Conservation (phyloP, 257 asterid species). For the Apocynum venetum region DNA sequence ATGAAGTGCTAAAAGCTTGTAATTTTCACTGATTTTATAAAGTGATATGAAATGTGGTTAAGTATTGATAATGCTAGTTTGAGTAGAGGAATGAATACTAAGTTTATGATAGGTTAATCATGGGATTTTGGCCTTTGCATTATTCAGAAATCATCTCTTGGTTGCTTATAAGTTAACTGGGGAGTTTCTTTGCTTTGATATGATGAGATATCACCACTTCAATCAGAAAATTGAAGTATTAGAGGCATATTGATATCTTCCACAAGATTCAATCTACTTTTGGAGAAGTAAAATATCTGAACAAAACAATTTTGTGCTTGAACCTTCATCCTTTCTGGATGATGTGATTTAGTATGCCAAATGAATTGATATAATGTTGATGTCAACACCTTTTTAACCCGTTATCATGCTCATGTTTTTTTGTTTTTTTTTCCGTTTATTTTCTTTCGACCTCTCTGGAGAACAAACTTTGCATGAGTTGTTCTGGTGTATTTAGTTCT, state of each 20-base stretch:
- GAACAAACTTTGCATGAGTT: not conserved
- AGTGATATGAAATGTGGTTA: not conserved
- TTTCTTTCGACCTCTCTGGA: not conserved
- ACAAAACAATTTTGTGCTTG: too few relatives aligned
- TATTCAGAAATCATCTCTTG: not conserved
- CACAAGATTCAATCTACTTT: not conserved
- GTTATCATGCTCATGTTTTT: not conserved
- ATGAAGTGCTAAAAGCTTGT: not conserved
- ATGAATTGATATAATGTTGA: not conserved
- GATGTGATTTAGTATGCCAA: not conserved
- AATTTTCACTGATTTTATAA: not conserved
- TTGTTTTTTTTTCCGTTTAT: not conserved
- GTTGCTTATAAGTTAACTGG: not conserved
- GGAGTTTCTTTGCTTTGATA: not conserved
- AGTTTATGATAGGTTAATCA: not conserved
- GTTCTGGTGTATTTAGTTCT: not conserved
- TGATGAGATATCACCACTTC: not conserved
- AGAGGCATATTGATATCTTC: not conserved
- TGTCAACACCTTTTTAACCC: not conserved
- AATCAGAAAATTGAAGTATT: not conserved
- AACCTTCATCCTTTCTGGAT: not conserved
- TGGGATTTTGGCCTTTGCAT: not conserved
- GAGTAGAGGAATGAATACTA: not conserved
- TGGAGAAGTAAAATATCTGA: not conserved
- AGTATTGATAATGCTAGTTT: not conserved